A percentile compares a stretch with the other conserved stretches of the same genome.
Evolutionary conservation across 208 protist species (phyloP).

Genomic region (Acanthamoeba rhysodes): DNA sequence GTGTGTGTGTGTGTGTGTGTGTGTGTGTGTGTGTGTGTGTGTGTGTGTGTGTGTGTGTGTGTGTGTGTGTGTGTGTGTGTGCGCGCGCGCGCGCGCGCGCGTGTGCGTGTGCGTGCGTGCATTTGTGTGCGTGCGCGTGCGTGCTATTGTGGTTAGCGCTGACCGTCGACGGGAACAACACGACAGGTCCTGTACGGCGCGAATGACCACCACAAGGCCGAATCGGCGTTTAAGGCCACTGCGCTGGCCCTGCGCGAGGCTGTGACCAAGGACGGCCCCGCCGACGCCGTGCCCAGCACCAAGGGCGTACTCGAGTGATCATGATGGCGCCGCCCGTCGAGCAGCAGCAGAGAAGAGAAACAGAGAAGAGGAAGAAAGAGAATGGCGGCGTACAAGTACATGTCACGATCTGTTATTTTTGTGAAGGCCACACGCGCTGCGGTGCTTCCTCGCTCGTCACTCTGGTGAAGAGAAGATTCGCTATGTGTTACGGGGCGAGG

Average conservation of each 20-base stretch:
- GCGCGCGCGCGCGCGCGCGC: neutral
- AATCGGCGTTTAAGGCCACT: conserved; percentile 91
- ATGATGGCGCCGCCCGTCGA: neutral
- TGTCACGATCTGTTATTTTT: neutral
- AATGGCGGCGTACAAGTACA: neutral
- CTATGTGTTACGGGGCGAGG: too few species aligned
- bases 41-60: neutral
- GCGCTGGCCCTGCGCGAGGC: conserved; percentile 87
- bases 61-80: neutral
- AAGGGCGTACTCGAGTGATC: conserved; percentile 78
- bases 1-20: neutral
- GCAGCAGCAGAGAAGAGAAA: neutral
- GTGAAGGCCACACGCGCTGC: too few species aligned
- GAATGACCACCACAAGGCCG: conserved; percentile 91
- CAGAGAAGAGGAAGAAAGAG: neutral
- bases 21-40: neutral
- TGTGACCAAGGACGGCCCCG: conserved; percentile 79
- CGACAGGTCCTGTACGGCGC: conserved; percentile 65
- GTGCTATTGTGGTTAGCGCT: neutral
- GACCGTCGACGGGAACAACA: neutral
- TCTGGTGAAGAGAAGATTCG: neutral
- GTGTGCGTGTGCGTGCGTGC: neutral
- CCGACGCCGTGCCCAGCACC: conserved; percentile 79
- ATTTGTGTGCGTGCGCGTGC: too few species aligned
- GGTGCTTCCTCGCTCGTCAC: too few species aligned